Base-by-base conservation (phyloP, 1,284 basidiomycete genomes). In the Trichosporon sp. region DNA sequence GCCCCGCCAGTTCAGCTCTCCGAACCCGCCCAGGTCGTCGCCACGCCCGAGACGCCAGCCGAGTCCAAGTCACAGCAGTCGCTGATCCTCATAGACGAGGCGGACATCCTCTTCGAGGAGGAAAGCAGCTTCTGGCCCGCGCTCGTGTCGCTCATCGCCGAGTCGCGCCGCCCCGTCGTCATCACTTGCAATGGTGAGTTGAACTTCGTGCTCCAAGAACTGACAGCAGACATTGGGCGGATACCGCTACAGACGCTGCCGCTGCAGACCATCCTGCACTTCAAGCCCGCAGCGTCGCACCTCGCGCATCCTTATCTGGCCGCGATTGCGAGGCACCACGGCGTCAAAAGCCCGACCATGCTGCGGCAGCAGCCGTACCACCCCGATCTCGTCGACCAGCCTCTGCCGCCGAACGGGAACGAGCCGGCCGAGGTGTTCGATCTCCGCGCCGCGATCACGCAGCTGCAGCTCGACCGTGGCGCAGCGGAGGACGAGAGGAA, bases 11-110 rank as follows among this genome's bases (percentile, higher is more conserved):
- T 38, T 38, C 11, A 38, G 9, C 32, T 9, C 32, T 4, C 32
- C 32, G 32, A n/a, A n/a, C 32, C 32, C 32, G 32, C 9, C 32
- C 32, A 42, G 2, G 15, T 8, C 4, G 38, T 42, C 4, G 15
- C 18, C 15, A 8, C 38, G 38, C 38, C 18, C 2, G 18, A 42
- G 3, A 15, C 38, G 8, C 5, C 38, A n/a, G 38, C 35, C 2
- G 44, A 47, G 13, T 32, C 18, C 15, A 60, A 60, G 18, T 31
- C 68, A 0, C 44, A 42, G 25, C 96, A 99, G 83, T 95, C 93
- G 1, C 82, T 97, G 63, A 92, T 99, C 74, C 85, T 99, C 35
- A 84, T 99, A n/a, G 97, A 99, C 81, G 97, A 99, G 80, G 96
- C 93, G 8, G 97, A 99, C 81, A 88, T 98, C 44, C 84, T 98